Base-by-base conservation (phyloP, 1,284 basidiomycete species). In the Serendipita sp. region DNA sequence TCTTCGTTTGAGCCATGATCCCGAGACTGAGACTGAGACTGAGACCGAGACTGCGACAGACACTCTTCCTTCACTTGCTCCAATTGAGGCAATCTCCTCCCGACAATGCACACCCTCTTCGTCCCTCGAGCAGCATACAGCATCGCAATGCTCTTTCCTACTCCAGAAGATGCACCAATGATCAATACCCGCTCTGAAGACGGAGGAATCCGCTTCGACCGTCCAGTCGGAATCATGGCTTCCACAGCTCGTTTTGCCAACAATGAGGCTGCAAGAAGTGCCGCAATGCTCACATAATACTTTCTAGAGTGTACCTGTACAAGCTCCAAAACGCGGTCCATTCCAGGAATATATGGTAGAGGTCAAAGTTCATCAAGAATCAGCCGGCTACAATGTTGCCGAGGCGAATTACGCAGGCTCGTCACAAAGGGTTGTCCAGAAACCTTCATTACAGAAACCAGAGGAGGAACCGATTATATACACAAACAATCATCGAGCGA, bases 111-210 rank as follows among this genome's bases (percentile, higher is more conserved):
- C 8, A 94, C 78, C 35, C 35, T 38, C 55, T 76, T 77, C 3
- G 90, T 89, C 6, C 91, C 91, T 22, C 88, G 77, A 61, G 75
- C 71, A 2, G 88, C 85, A 69, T 95, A 95, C 64, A 81, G 76
- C 13, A 79, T 74, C 1, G 91, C 90, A 22, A 93, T 77, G 2
- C 79, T 78, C 61, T 81, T 79, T 1, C 93, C 93, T n/a, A 94
- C 84, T 0, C 93, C 91, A 49, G 84, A 85, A 4, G 87, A 87
- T 1, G 87, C 90, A 15, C 92, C 91, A 32, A 94, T 74, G 64
- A 94, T 78, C 10, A 93, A 72, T 3, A 93, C 86, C 1, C 88
- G 82, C 70, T 93, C 91, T 5, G 76, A 65, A 4, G 62, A 62
- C 2, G 73, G 74, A 10, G 70, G 68, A 62, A 81, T 67, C 61